phyloP scores from a whole-genome alignment of 345 rosid genomes.

The Salix udensis region DNA sequence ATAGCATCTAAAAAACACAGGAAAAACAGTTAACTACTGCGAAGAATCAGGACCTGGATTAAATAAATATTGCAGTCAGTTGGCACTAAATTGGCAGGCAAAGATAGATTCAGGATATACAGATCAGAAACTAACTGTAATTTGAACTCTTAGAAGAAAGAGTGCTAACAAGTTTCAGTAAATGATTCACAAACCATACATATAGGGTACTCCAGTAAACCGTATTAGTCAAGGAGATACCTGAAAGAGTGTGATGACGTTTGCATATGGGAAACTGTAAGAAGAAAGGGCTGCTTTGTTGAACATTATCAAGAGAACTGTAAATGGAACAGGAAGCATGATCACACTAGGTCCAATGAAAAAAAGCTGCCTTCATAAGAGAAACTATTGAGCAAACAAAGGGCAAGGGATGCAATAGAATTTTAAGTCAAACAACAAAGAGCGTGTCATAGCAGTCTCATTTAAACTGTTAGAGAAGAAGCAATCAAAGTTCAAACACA shows the following conservation, averaged over 20 bases:
- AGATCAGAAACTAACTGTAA: neutral
- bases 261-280: constrained; percentile 53
- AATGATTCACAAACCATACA: neutral
- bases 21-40: neutral
- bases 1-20: constrained; percentile 11
- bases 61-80: neutral
- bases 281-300: constrained; percentile 77
- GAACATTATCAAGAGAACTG: constrained; percentile 72
- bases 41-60: neutral
- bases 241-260: constrained; percentile 68
- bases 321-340: constrained; percentile 15
- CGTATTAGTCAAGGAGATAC: constrained; percentile 21
- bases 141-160: neutral
- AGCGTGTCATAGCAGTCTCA: no score
- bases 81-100: neutral
- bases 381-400: neutral
- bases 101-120: neutral
- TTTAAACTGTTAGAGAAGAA: no score
- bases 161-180: neutral
- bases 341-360: neutral
- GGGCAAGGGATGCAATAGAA: neutral
- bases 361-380: neutral
- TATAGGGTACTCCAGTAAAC: neutral
- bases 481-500: no score
- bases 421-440: no score